Conservation (phyloP, 1,139 yeast species). For the Candida sanyaensis region DNA sequence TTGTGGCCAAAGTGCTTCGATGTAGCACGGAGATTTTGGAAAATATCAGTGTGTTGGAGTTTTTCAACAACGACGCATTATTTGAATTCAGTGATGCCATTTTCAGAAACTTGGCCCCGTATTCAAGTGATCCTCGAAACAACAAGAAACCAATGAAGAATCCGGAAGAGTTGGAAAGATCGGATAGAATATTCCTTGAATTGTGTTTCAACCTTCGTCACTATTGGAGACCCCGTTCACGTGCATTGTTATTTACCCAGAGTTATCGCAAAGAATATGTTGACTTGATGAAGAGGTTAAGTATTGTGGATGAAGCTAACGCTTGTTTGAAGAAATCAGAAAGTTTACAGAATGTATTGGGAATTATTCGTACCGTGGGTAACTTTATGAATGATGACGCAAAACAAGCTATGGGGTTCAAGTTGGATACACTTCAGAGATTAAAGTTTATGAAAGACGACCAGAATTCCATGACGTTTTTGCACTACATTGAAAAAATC, state of each 20-base stretch:
- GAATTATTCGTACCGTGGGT: slow-evolving; percentile 81
- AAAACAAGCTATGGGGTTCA: slow-evolving; percentile 84
- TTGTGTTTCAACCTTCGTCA: slow-evolving; percentile 74
- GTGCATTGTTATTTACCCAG: slow-evolving; percentile 66
- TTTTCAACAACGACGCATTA: slow-evolving; percentile 72
- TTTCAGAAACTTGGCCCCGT: slow-evolving; percentile 71
- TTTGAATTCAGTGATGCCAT: slow-evolving; percentile 70
- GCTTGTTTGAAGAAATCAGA: slow-evolving; percentile 60
- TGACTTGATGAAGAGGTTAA: slow-evolving; percentile 65
- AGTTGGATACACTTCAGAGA: slow-evolving; percentile 77
- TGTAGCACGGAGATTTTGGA: slow-evolving; percentile 73
- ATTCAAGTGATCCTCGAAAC: slow-evolving; percentile 51
- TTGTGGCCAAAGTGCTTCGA: slow-evolving; percentile 63
- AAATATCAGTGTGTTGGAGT: slow-evolving; percentile 76
- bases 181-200: slow-evolving; percentile 79
- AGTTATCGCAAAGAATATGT: slow-evolving; percentile 75
- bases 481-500: slow-evolving; percentile 84
- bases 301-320: slow-evolving; percentile 67
- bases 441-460: slow-evolving; percentile 85
- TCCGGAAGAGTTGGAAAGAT: slow-evolving; percentile 67
- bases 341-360: slow-evolving; percentile 67
- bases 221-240: slow-evolving; percentile 88
- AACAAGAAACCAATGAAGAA: slow-evolving; percentile 53
- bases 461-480: slow-evolving; percentile 73
- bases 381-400: slow-evolving; percentile 88